These are phyloP conservation scores for Suillus fuscotomentosus DNA, from an alignment of 768 basidiomycete genomes.

Conservation along the genomic window DNA sequence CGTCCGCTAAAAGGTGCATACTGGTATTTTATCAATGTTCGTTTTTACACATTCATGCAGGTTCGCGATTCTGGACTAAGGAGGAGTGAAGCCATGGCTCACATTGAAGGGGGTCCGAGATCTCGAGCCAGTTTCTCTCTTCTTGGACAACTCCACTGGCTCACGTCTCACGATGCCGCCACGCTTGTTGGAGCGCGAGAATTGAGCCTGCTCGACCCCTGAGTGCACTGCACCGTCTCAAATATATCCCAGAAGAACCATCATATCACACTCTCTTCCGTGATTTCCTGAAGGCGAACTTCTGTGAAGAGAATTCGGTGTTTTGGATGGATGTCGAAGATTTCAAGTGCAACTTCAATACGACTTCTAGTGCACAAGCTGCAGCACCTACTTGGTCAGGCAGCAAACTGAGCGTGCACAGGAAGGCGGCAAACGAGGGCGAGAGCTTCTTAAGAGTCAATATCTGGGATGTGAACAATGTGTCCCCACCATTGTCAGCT, in stretches of 20 bases:
- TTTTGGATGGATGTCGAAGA: conserved; percentile 98
- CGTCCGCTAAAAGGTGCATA: conserved; percentile 78
- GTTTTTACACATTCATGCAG: conserved; percentile 35
- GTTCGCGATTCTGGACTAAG: conserved; percentile 68
- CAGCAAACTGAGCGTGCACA: conserved; percentile 17
- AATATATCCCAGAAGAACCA: conserved; percentile 91
- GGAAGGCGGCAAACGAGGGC: too few species aligned
- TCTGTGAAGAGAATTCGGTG: conserved; percentile 96
- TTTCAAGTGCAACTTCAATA: conserved; percentile 94
- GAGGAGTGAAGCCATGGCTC: conserved; percentile 81
- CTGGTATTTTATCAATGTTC: not conserved
- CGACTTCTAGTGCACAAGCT: conserved; percentile 88
- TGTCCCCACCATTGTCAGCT: too few species aligned
- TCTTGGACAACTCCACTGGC: conserved; percentile 66
- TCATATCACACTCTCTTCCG: conserved; percentile 87
- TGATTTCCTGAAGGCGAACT: conserved; percentile 90
- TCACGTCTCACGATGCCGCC: too few species aligned
- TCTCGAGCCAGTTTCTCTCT: conserved; percentile 90
- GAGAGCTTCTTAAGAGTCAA: too few species aligned
- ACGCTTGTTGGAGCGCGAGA: too few species aligned
- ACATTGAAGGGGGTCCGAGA: conserved; percentile 83
- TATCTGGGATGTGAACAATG: too few species aligned
- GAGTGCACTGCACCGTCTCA: conserved; percentile 52
- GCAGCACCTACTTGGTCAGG: conserved; percentile 38
- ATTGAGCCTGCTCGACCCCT: too few species aligned